Conservation (phyloP, 208 protist genomes). For the Sergeia podlipaevii region DNA sequence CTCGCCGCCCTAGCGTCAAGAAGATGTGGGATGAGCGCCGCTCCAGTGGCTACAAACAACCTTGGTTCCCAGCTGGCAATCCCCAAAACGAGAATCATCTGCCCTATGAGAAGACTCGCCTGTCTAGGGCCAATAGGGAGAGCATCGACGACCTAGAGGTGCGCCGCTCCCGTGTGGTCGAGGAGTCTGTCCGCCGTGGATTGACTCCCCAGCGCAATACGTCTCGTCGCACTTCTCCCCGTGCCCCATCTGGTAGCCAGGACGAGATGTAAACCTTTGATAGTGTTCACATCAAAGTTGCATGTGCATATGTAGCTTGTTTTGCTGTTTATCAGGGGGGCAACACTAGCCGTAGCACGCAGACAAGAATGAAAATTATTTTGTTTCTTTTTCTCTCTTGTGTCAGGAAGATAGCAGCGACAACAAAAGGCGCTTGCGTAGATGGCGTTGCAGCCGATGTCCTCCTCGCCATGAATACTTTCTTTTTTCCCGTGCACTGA, state of each 20-base stretch:
- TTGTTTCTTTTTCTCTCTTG: too few relatives aligned
- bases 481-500: too few relatives aligned
- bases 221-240: slow-evolving; percentile 6
- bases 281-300: too few relatives aligned
- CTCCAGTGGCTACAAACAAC: slow-evolving; percentile 34
- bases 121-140: slow-evolving; percentile 49
- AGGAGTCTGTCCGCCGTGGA: slow-evolving; percentile 50
- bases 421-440: too few relatives aligned
- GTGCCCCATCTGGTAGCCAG: slow-evolving; percentile 7
- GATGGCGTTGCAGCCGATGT: too few relatives aligned
- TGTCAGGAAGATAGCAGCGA: too few relatives aligned
- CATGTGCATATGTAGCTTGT: too few relatives aligned
- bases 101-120: slow-evolving; percentile 63
- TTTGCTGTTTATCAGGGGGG: too few relatives aligned
- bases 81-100: slow-evolving; percentile 47
- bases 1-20: slow-evolving; percentile 2
- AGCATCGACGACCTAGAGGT: slow-evolving; percentile 67
- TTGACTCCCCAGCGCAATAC: slow-evolving; percentile 21
- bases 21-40: slow-evolving; percentile 8
- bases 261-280: neutral
- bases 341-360: too few relatives aligned
- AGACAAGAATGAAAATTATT: too few relatives aligned
- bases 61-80: slow-evolving; percentile 62
- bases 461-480: too few relatives aligned
- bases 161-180: slow-evolving; percentile 32